Percentiles rank a stretch among this genome's conserved stretches.
Evolutionary conservation across 2,329 filamentous ascomycete species (phyloP).

Genomic region (Plectosphaerella sp.): DNA sequence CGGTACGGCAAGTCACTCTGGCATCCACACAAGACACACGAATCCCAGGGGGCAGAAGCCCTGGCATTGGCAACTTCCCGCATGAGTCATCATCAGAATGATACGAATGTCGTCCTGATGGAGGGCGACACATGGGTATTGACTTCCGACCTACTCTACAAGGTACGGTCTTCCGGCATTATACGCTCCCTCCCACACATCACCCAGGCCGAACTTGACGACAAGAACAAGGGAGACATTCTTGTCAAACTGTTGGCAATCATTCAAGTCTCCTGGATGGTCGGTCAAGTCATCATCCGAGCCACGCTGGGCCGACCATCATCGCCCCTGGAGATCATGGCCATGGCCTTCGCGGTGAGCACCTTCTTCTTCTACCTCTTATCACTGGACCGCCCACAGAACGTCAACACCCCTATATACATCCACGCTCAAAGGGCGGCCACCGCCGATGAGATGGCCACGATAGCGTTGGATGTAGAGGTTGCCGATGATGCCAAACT

Average conservation of each 20-base stretch:
- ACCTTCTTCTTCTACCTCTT: constrained; percentile 7
- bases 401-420: constrained; percentile 1
- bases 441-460: background rate
- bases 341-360: constrained; percentile 16
- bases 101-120: background rate
- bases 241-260: constrained; percentile 18
- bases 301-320: constrained; percentile 17
- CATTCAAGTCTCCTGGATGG: constrained; percentile 17
- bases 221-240: constrained; percentile 17
- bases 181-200: constrained; percentile 14
- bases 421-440: background rate
- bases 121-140: background rate
- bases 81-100: no score
- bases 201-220: constrained; percentile 10
- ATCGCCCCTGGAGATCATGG: constrained; percentile 16
- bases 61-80: no score
- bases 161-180: constrained; percentile 9
- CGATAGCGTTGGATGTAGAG: background rate
- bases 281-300: constrained; percentile 15
- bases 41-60: background rate
- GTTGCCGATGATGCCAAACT: no score
- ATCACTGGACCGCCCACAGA: constrained; percentile 8
- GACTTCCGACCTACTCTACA: background rate
- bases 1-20: background rate
- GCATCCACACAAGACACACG: background rate